Conservation (phyloP, 2,329 filamentous ascomycete genomes). For the Neofusicoccum sp. region DNA sequence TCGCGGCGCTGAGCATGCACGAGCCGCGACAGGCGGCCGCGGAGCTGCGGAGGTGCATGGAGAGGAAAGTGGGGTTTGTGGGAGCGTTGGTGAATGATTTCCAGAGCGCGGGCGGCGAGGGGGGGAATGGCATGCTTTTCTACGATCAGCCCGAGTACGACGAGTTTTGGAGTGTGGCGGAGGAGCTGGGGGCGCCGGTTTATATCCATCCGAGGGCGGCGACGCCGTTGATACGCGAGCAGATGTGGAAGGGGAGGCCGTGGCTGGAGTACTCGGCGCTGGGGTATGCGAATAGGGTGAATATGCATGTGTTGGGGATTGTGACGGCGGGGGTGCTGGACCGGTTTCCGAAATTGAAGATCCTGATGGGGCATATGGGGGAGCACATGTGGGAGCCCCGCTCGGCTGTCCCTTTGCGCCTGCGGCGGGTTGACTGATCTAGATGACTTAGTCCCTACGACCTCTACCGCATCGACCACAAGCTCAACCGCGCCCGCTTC, state of each 20-base stretch:
- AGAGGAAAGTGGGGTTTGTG: conserved; percentile 38
- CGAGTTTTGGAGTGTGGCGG: conserved; percentile 58
- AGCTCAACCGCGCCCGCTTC: conserved; percentile 49
- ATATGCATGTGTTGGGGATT: conserved; percentile 56
- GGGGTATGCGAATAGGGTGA: conserved; percentile 49
- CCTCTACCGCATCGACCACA: conserved; percentile 44
- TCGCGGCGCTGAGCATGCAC: conserved; percentile 42
- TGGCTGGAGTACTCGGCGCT: conserved; percentile 53
- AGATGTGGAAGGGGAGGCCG: conserved; percentile 57
- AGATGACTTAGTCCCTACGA: conserved; percentile 49
- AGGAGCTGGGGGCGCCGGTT: conserved; percentile 61
- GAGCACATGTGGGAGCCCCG: conserved; percentile 39
- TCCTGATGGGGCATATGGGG: conserved; percentile 50
- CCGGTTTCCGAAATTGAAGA: conserved; percentile 45
- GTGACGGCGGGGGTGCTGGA: conserved; percentile 52
- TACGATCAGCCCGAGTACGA: conserved; percentile 63
- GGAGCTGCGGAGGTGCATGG: conserved; percentile 55
- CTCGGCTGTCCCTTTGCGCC: background rate
- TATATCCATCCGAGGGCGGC: conserved; percentile 63
- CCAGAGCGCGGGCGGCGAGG: conserved; percentile 56
- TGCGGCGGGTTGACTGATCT: background rate
- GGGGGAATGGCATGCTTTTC: conserved; percentile 60
- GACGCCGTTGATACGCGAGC: conserved; percentile 55
- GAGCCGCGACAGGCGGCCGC: conserved; percentile 50
- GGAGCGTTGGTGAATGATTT: conserved; percentile 52